phyloP scores from a whole-genome alignment of 148 eudicot species.

The Vaccinium darrowii region DNA sequence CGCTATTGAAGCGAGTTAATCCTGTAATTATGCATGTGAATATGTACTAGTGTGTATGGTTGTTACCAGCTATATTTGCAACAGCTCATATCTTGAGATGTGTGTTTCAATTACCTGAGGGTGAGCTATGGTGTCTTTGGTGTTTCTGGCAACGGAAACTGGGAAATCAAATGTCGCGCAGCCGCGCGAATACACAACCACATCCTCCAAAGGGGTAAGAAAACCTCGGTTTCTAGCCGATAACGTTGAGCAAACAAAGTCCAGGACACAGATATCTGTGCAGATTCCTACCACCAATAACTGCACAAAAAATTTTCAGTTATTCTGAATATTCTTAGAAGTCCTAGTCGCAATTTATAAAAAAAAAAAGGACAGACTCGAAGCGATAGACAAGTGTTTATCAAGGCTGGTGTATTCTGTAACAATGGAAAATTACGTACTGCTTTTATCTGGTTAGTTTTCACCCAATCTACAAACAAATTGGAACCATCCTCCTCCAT shows the following conservation, averaged over 20 bases:
- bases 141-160: constrained; percentile 24
- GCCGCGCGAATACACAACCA: constrained; percentile 35
- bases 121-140: constrained; percentile 34
- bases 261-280: constrained; percentile 47
- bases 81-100: background rate
- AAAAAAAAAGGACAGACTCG: background rate
- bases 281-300: constrained; percentile 40
- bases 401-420: background rate
- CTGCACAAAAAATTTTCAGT: constrained; percentile 12
- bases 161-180: constrained; percentile 46
- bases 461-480: constrained; percentile 36
- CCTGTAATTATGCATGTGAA: background rate
- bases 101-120: constrained; percentile 31
- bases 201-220: constrained; percentile 34
- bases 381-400: background rate
- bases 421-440: constrained; percentile 17
- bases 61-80: background rate
- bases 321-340: background rate
- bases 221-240: constrained; percentile 38
- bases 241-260: constrained; percentile 38
- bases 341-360: background rate
- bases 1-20: background rate
- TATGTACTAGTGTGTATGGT: background rate
- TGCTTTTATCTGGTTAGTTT: constrained; percentile 27
- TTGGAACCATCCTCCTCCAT: constrained; percentile 41